These are phyloP conservation scores for Penicillium paradoxum DNA, from an alignment of 495 filamentous ascomycete species.

Conservation along the genomic window DNA sequence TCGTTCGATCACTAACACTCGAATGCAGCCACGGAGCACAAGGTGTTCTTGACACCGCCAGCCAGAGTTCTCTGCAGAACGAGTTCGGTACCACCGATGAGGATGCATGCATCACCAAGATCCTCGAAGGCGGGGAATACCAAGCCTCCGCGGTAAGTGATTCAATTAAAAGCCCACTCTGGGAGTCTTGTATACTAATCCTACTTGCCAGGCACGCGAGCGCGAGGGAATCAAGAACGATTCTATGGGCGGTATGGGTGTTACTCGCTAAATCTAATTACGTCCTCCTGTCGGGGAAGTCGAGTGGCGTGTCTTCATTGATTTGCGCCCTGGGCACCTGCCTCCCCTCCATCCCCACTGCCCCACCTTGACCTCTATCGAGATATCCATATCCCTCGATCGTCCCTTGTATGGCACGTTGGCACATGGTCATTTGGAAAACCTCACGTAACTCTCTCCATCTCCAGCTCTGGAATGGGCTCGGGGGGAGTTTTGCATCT, in stretches of 20 bases:
- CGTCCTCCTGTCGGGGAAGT: background rate
- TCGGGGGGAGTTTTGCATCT: background rate
- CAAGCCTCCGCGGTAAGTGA: conserved; percentile 63
- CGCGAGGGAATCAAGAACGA: conserved; percentile 32
- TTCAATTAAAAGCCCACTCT: background rate
- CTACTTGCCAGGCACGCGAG: conserved; percentile 24
- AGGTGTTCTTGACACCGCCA: conserved; percentile 70
- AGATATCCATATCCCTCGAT: conserved; percentile 6
- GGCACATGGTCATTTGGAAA: background rate
- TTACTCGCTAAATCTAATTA: conserved; percentile 17
- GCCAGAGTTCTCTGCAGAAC: conserved; percentile 66
- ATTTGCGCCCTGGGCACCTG: background rate
- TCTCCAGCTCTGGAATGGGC: conserved; percentile 2
- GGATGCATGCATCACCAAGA: conserved; percentile 72
- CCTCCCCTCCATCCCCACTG: background rate
- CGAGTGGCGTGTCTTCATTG: background rate
- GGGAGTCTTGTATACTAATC: conserved; percentile 13
- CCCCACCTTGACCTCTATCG: background rate
- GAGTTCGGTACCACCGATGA: conserved; percentile 81
- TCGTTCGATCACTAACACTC: background rate
- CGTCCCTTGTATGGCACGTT: background rate
- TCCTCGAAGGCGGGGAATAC: conserved; percentile 68
- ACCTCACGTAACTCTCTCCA: background rate
- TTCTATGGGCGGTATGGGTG: conserved; percentile 20
- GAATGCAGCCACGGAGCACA: conserved; percentile 73